Percentiles rank a stretch among this genome's conserved stretches.
Conservation (phyloP, 2,329 filamentous ascomycete species). For the Phaeosphaeria sp. region DNA sequence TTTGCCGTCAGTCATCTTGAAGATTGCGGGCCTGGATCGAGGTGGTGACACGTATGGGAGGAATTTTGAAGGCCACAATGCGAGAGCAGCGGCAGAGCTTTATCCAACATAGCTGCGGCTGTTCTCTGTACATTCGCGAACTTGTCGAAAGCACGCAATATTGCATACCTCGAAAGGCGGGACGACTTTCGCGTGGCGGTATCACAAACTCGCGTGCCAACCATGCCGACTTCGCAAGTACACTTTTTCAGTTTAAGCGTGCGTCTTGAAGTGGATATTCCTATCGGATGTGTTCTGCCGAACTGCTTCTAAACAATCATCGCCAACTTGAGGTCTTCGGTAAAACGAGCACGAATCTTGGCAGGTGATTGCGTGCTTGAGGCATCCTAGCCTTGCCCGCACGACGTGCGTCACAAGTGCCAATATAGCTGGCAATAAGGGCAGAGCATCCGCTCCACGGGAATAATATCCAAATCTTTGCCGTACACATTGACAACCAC, state of each 20-base stretch:
- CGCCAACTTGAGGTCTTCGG: slow-evolving; percentile 3
- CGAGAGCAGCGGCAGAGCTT: background rate
- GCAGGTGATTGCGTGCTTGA: slow-evolving; percentile 34
- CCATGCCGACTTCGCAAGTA: slow-evolving; percentile 4
- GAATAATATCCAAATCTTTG: background rate
- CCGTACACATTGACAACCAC: background rate
- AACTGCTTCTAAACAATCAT: background rate
- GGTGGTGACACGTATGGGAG: background rate
- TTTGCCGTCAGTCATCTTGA: slow-evolving; percentile 12
- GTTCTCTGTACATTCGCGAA: background rate
- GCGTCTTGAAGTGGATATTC: background rate
- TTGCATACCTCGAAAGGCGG: background rate
- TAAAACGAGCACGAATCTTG: slow-evolving; percentile 25
- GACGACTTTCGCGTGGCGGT: background rate
- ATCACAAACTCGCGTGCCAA: background rate
- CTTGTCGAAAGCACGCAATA: background rate
- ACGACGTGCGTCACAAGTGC: slow-evolving; percentile 10
- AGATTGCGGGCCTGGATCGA: background rate
- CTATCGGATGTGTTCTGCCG: slow-evolving; percentile 7
- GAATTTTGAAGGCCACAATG: background rate
- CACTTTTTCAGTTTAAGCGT: background rate
- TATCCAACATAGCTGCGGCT: background rate
- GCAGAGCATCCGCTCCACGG: background rate
- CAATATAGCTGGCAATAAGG: slow-evolving; percentile 5
- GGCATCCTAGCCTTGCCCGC: slow-evolving; percentile 12